Evolutionary conservation across 106 monocot species (phyloP), one percentile per base, ranked within the genome.

Genomic region (Dendrobium nobile): DNA sequence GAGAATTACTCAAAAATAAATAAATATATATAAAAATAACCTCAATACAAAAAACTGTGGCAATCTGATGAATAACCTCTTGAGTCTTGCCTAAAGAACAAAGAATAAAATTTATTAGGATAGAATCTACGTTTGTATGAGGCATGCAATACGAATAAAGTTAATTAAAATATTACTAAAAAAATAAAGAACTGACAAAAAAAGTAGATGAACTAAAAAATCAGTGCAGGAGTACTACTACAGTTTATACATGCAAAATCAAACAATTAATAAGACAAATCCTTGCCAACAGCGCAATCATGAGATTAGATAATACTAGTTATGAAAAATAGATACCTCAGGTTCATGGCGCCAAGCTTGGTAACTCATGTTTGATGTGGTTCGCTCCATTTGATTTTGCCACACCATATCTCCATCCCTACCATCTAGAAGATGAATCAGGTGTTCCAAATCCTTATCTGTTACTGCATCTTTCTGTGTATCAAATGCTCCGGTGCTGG

Each of bases 331-430:
- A 76, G 47, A 51, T 78, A 93, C 92, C 92, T 90, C 83, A 64
- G 88, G 92, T 73, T 93, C 92, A 79, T 81, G 87, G n/a, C 88
- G 90, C 90, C 92, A 93, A 51, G 90, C 92, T 83, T 93, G 90
- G 82, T 93, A 93, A 18, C 26, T 79, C 92, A 93, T 93, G 88
- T 90, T 90, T 58, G 90, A 81, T 41, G 92, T 90, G 48, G 88
- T 84, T 15, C 86, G 84, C 40, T 93, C 88, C 92, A 93, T 93
- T 79, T 83, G 82, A 85, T 88, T 26, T 79, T 90, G 92, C 92
- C 92, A 93, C 19, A 82, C 77, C 11, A 82, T 18, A 40, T 90
- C 90, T 61, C 85, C 90, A 55, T 81, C 80, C 79, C 83, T 81
- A 65, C 85, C 83, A 85, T 88, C 88, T 24, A 93, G 51, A 88